phyloP scores from a whole-genome alignment of 2,329 filamentous ascomycete species.

The Cladosporium sp. region DNA sequence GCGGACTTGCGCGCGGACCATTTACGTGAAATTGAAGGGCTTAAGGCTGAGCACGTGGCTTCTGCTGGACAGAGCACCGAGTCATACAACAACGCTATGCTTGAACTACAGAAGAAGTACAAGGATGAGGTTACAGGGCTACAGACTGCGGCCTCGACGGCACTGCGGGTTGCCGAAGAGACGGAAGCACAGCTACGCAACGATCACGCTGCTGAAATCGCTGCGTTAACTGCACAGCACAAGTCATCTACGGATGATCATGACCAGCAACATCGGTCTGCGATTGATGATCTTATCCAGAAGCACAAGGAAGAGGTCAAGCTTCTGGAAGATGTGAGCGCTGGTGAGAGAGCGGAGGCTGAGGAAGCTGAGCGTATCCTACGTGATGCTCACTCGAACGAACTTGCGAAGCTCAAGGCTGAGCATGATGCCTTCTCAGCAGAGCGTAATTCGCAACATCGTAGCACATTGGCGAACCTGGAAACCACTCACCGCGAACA shows the following conservation, averaged over 20 bases:
- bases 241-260: background rate
- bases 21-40: background rate
- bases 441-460: constrained; percentile 14
- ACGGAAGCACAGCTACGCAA: background rate
- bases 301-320: constrained; percentile 19
- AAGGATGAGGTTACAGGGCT: background rate
- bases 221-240: constrained; percentile 1
- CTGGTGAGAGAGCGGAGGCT: background rate
- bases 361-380: background rate
- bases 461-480: background rate
- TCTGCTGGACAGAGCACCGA: background rate
- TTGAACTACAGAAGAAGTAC: constrained; percentile 19
- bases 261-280: background rate
- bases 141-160: background rate
- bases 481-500: constrained; percentile 8
- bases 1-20: background rate
- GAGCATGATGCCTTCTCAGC: constrained; percentile 19
- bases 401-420: constrained; percentile 1
- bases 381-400: background rate
- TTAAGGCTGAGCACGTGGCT: constrained; percentile 19
- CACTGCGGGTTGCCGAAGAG: background rate
- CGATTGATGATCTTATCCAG: background rate
- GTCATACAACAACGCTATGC: constrained; percentile 14
- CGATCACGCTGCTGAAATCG: constrained; percentile 5
- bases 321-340: background rate